A percentile compares a stretch with the other conserved stretches of the same genome.
Conservation (phyloP, 2,329 filamentous ascomycete species). For the Rhynchosporium graminicola region DNA sequence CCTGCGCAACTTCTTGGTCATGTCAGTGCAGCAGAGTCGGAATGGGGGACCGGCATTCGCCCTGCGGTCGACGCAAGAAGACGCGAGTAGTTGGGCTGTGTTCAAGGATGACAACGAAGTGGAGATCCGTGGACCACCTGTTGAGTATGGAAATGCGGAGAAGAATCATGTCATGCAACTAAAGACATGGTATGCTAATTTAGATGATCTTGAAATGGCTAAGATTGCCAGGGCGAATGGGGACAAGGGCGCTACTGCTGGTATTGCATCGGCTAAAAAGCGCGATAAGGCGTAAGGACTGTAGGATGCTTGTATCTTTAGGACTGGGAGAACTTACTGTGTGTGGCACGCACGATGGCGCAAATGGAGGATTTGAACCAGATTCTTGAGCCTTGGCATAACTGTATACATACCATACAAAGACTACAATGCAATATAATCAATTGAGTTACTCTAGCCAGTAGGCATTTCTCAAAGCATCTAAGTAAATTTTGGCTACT, state of each 20-base stretch:
- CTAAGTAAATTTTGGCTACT: background rate
- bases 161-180: slow-evolving; percentile 51
- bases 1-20: slow-evolving; percentile 56
- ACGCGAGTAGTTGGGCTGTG: slow-evolving; percentile 62
- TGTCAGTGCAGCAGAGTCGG: slow-evolving; percentile 52
- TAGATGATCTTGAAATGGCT: slow-evolving; percentile 49
- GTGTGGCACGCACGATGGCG: slow-evolving; percentile 4
- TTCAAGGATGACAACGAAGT: slow-evolving; percentile 50
- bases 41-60: slow-evolving; percentile 50
- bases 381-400: background rate
- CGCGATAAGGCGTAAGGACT: slow-evolving; percentile 7
- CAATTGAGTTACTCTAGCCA: too few species aligned
- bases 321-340: slow-evolving; percentile 3
- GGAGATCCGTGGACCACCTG: slow-evolving; percentile 59
- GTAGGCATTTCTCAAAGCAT: too few species aligned
- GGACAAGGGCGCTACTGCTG: slow-evolving; percentile 25
- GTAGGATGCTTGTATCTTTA: slow-evolving; percentile 8
- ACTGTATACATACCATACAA: slow-evolving; percentile 7
- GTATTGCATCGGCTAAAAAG: slow-evolving; percentile 1
- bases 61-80: slow-evolving; percentile 49
- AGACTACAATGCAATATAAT: background rate
- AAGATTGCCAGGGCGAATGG: slow-evolving; percentile 53
- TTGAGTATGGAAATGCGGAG: slow-evolving; percentile 56
- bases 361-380: background rate
- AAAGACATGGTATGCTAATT: slow-evolving; percentile 46